These are phyloP conservation scores for Carex kokanica DNA, from an alignment of 176 grass and related monocot genomes.

Conservation along the genomic window DNA sequence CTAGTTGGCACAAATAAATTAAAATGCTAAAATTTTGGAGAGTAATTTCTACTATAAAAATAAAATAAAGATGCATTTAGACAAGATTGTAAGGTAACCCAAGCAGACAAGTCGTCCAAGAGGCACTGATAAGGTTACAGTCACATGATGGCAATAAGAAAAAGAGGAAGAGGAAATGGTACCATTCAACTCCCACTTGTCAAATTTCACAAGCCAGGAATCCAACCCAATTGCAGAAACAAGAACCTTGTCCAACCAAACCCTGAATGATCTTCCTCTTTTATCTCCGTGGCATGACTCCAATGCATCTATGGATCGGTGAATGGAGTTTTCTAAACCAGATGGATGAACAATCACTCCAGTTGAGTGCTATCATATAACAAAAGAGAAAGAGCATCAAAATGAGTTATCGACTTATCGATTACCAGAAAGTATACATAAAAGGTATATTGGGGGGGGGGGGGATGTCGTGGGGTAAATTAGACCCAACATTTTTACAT, in stretches of 20 bases:
- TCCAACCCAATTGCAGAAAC: constrained; percentile 46
- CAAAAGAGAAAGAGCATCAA: constrained; percentile 5
- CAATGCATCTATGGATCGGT: constrained; percentile 46
- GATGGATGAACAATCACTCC: constrained; percentile 66
- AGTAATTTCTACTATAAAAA: neutral
- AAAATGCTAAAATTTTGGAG: neutral
- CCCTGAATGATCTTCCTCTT: constrained; percentile 49
- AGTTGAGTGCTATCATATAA: constrained; percentile 43
- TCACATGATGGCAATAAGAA: constrained; percentile 8
- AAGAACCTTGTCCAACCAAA: constrained; percentile 79
- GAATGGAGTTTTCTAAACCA: constrained; percentile 57
- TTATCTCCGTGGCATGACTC: constrained; percentile 58
- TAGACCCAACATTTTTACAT: no score
- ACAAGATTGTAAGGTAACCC: constrained; percentile 18
- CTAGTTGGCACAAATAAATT: neutral
- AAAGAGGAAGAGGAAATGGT: neutral
- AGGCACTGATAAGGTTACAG: neutral
- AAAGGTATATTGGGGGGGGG: no score
- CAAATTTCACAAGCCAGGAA: constrained; percentile 78
- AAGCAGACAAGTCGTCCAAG: neutral
- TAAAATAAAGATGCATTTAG: neutral
- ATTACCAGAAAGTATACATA: no score
- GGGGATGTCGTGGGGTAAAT: no score
- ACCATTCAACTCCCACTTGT: constrained; percentile 88
- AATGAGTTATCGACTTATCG: neutral